Conservation (phyloP, 2,329 filamentous ascomycete genomes). For the Dendryphion nanum region DNA sequence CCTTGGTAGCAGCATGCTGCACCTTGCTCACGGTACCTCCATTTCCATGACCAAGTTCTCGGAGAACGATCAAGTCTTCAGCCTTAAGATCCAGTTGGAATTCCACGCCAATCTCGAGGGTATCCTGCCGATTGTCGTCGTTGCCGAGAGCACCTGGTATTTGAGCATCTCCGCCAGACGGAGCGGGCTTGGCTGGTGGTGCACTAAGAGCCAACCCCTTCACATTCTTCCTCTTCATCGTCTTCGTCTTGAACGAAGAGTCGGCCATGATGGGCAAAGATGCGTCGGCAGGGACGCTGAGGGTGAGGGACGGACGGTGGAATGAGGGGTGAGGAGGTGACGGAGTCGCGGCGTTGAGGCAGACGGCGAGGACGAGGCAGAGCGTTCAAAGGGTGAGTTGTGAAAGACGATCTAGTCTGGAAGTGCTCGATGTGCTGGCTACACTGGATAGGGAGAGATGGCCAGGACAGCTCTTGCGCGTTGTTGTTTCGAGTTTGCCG, state of each 20-base stretch:
- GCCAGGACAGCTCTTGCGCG: conserved; percentile 18
- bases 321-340: no score
- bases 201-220: conserved; percentile 89
- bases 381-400: no score
- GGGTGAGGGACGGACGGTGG: conserved; percentile 8
- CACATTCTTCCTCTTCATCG: conserved; percentile 98
- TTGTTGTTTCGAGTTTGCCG: conserved; percentile 37
- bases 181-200: conserved; percentile 68
- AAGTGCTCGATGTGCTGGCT: neutral
- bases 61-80: conserved; percentile 88
- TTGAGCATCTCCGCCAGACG: conserved; percentile 69
- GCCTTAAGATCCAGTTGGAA: conserved; percentile 90
- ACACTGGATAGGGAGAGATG: neutral
- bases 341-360: neutral
- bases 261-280: conserved; percentile 51
- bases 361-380: no score
- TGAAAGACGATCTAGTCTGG: no score
- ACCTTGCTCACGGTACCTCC: conserved; percentile 98
- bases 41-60: conserved; percentile 93
- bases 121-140: conserved; percentile 62
- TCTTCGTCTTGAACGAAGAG: conserved; percentile 61
- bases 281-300: conserved; percentile 1
- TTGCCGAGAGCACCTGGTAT: conserved; percentile 59
- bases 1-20: conserved; percentile 88
- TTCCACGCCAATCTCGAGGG: conserved; percentile 93